These are phyloP conservation scores for Populus alba DNA, from an alignment of 345 rosid genomes.

Conservation along the genomic window DNA sequence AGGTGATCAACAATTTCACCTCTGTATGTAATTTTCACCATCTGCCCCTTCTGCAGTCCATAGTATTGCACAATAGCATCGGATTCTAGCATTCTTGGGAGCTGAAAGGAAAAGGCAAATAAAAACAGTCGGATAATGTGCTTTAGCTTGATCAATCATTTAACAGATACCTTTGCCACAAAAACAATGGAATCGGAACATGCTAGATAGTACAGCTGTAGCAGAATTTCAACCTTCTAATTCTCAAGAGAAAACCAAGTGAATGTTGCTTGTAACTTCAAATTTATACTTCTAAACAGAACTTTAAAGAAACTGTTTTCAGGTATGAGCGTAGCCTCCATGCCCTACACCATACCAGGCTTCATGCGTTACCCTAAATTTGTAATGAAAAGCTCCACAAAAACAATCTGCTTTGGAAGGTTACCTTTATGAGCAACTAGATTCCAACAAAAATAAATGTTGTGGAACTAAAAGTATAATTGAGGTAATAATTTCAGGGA, in stretches of 20 bases:
- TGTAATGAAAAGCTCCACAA: no score
- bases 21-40: conserved; percentile 49
- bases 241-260: neutral
- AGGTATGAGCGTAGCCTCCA: neutral
- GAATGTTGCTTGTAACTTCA: neutral
- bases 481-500: neutral
- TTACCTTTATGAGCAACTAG: no score
- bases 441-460: no score
- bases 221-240: neutral
- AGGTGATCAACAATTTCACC: conserved; percentile 44
- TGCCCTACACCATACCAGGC: no score
- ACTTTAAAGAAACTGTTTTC: neutral
- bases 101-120: conserved; percentile 29
- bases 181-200: neutral
- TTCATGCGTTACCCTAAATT: no score
- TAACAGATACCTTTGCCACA: no score
- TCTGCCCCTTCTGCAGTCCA: conserved; percentile 72
- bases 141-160: no score
- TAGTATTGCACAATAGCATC: conserved; percentile 61
- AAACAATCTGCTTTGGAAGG: no score
- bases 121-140: no score
- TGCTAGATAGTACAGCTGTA: no score
- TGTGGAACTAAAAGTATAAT: no score
- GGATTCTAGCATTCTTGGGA: conserved; percentile 51
- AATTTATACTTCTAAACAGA: neutral